Base-by-base conservation (phyloP, 768 basidiomycete species). In the Auriculariales sp. region DNA sequence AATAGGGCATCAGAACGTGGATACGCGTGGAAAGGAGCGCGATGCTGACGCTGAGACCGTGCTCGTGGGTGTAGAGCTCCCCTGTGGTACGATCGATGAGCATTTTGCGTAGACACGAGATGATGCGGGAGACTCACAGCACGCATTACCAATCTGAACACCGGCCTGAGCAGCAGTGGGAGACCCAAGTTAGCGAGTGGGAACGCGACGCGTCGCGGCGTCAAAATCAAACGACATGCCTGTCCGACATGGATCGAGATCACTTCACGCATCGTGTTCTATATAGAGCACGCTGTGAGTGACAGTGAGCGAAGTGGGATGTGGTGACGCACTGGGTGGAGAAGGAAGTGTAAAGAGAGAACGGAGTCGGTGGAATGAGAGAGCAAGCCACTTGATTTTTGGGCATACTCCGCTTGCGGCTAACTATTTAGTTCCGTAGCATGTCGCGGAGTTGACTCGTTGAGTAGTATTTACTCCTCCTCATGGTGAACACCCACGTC, bases 21-120 rank as follows among this genome's bases (percentile, higher is more conserved):
- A 3, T 14, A 34, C 2, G 28, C 15, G 28, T 46, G 25, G 5
- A 19, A 35, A n/a, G 34, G 31, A 39, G 17, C n/a, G 27, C 15
- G 28, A 14, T 55, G 75, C 83, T 70, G 66, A 95, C 94, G 66
- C 85, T 93, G 53, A 99, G 74, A 64, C 93, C 93, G 68, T 98
- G 95, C 69, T 99, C 95, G 59, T 95, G 82, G 62, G 92, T 95
- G 73, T 99, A 99, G 54, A 98, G 79, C 70, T 97, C 94, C 94
- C 89, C 88, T 91, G 65, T 36, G 27, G 61, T 65, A 59, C 27
- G 50, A 55, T 53, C 14, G 27, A 30, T 42, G 22, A 39, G 35
- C 24, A 48, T 52, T 47, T 42, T 39, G 48, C 4, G 59, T 69
- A 65, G 69, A 66, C 69, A 66, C 59, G 60, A 49, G 28, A 46